Percentiles rank a stretch among this genome's conserved stretches.
phyloP scores from a whole-genome alignment of 2,329 filamentous ascomycete genomes.

The Alternaria solani region DNA sequence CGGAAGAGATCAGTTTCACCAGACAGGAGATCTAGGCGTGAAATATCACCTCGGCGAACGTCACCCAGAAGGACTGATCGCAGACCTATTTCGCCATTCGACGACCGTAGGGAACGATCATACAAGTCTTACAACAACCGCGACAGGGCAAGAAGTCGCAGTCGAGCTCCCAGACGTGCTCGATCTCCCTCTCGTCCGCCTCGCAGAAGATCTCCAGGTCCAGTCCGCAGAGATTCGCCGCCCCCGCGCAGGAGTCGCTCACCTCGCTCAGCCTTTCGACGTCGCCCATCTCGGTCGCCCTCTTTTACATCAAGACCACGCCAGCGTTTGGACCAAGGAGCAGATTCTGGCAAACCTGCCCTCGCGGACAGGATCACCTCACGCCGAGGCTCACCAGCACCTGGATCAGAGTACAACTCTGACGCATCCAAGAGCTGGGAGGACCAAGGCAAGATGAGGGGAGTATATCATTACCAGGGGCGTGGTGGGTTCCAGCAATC shows the following conservation, averaged over 20 bases:
- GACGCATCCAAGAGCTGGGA: constrained; percentile 40
- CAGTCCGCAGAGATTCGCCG: constrained; percentile 37
- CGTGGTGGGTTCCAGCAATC: constrained; percentile 62
- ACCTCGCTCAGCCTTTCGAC: constrained; percentile 35
- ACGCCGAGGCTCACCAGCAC: constrained; percentile 37
- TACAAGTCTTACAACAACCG: constrained; percentile 27
- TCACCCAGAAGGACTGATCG: constrained; percentile 42
- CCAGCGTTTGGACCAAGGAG: constrained; percentile 30
- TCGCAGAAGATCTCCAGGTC: constrained; percentile 39
- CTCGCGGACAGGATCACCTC: constrained; percentile 28
- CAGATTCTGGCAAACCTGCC: constrained; percentile 18
- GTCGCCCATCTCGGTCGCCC: constrained; percentile 43
- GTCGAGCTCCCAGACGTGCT: constrained; percentile 33
- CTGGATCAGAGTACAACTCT: constrained; percentile 41
- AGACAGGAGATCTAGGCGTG: constrained; percentile 41
- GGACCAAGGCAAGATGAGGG: constrained; percentile 46
- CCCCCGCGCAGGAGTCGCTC: constrained; percentile 33
- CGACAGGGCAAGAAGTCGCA: constrained; percentile 37
- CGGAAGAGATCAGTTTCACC: constrained; percentile 45
- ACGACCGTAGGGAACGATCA: constrained; percentile 30
- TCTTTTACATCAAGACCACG: constrained; percentile 24
- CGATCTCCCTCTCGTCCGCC: constrained; percentile 49
- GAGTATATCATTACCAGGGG: constrained; percentile 46
- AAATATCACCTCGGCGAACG: constrained; percentile 36
- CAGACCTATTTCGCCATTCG: constrained; percentile 35